phyloP scores from a whole-genome alignment of 1,284 basidiomycete genomes.

The Coniophora puteana region DNA sequence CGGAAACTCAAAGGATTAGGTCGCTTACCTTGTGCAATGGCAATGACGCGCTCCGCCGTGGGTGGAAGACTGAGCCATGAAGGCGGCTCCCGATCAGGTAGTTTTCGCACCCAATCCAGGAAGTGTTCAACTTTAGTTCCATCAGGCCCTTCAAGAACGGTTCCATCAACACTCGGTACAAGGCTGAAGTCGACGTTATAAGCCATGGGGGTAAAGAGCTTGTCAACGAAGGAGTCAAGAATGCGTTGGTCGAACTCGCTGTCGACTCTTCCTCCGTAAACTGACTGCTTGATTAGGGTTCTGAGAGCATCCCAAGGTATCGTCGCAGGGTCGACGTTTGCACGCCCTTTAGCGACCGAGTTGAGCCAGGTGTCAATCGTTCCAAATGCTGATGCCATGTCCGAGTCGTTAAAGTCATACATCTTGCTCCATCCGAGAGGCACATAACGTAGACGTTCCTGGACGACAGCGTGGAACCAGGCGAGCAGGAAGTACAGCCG shows the following conservation, averaged over 20 bases:
- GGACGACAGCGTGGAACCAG: constrained; percentile 97
- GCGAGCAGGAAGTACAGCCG: constrained; percentile 93
- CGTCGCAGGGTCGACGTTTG: constrained; percentile 85
- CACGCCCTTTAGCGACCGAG: constrained; percentile 76
- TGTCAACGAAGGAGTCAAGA: constrained; percentile 88
- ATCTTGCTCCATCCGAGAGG: constrained; percentile 94
- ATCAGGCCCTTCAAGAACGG: constrained; percentile 75
- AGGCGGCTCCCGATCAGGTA: constrained; percentile 90
- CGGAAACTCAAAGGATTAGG: constrained; percentile 4
- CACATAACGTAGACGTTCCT: constrained; percentile 92
- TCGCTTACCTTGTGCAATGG: constrained; percentile 80
- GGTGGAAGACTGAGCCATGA: constrained; percentile 90
- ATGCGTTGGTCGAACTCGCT: constrained; percentile 92
- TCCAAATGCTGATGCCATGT: constrained; percentile 88
- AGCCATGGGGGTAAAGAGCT: constrained; percentile 79
- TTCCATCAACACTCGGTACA: constrained; percentile 62
- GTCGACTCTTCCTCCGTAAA: constrained; percentile 92
- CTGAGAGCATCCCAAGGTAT: constrained; percentile 94
- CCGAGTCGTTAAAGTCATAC: constrained; percentile 98
- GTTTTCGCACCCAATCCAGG: constrained; percentile 78
- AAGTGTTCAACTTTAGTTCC: constrained; percentile 91
- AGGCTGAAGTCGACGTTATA: constrained; percentile 93
- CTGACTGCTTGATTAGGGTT: constrained; percentile 89
- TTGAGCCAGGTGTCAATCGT: constrained; percentile 91
- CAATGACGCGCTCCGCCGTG: constrained; percentile 88